A percentile compares a stretch with the other conserved stretches of the same genome.
phyloP scores from a whole-genome alignment of 2,329 filamentous ascomycete species.

The Nemania sp. region DNA sequence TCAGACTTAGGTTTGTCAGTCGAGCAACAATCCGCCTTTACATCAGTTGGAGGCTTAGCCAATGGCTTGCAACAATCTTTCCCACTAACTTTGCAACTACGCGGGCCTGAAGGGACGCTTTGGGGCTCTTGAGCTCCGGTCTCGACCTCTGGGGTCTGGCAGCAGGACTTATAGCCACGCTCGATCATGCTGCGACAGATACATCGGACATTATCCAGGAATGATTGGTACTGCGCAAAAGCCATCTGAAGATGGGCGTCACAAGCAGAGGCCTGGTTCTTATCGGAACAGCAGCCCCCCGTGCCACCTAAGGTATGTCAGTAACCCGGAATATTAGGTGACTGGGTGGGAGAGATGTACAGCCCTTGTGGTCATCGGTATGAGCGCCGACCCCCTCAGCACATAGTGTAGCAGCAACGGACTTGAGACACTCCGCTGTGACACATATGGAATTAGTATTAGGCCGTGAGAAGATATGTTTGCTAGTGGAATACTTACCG shows the following conservation, averaged over 20 bases:
- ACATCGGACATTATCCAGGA: conserved; percentile 33
- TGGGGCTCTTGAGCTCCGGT: not conserved
- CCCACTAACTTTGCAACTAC: not conserved
- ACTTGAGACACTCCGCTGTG: conserved; percentile 30
- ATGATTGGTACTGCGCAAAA: conserved; percentile 34
- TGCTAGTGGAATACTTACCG: conserved; percentile 7
- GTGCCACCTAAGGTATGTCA: conserved; percentile 14
- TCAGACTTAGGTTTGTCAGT: not conserved
- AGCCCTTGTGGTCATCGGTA: conserved; percentile 9
- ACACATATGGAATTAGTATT: conserved; percentile 1
- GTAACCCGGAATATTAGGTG: not conserved
- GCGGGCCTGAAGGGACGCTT: not conserved
- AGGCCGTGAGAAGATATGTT: not conserved
- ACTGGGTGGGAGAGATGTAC: conserved; percentile 8
- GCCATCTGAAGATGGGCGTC: conserved; percentile 34
- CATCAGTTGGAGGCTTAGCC: not conserved
- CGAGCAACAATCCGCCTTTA: conserved; percentile 13
- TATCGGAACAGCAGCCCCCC: not conserved
- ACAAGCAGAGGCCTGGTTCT: conserved; percentile 14
- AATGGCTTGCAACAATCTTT: conserved; percentile 10
- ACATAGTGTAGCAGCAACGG: conserved; percentile 34
- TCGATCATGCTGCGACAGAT: conserved; percentile 36
- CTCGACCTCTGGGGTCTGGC: conserved; percentile 17
- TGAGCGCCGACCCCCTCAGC: conserved; percentile 28
- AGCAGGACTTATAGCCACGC: conserved; percentile 33